Conservation (phyloP, 2,329 filamentous ascomycete genomes). For the Periglandula ipomoeae region DNA sequence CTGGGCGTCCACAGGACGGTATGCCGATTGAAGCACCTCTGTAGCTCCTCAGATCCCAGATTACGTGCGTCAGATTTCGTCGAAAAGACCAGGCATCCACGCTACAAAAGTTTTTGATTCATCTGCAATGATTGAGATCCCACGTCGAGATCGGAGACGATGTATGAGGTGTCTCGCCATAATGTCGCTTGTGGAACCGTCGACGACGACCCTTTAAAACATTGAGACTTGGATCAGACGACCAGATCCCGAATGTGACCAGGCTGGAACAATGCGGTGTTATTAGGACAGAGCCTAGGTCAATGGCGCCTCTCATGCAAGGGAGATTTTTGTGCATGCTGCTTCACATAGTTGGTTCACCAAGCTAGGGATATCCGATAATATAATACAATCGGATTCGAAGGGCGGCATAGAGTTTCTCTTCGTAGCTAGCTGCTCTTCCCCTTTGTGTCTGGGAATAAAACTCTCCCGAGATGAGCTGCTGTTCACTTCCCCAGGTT, state of each 20-base stretch:
- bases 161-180: constrained; percentile 11
- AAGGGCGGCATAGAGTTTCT: background rate
- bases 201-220: background rate
- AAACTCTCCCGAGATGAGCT: too few species aligned
- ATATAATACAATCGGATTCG: background rate
- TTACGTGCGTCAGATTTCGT: background rate
- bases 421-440: background rate
- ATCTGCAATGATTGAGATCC: constrained; percentile 16
- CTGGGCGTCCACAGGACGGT: background rate
- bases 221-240: background rate
- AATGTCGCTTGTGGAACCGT: constrained; percentile 9
- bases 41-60: background rate
- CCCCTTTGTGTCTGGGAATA: background rate
- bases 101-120: constrained; percentile 7
- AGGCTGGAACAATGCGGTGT: background rate
- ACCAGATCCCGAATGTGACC: background rate
- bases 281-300: background rate
- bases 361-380: background rate
- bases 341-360: too few species aligned
- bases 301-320: background rate
- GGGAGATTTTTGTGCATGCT: background rate
- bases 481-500: too few species aligned
- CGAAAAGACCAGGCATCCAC: constrained; percentile 1
- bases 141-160: constrained; percentile 11
- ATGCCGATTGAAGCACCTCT: background rate